phyloP scores from a whole-genome alignment of 139 green algal genomes.

The Chlorella sorokiniana region DNA sequence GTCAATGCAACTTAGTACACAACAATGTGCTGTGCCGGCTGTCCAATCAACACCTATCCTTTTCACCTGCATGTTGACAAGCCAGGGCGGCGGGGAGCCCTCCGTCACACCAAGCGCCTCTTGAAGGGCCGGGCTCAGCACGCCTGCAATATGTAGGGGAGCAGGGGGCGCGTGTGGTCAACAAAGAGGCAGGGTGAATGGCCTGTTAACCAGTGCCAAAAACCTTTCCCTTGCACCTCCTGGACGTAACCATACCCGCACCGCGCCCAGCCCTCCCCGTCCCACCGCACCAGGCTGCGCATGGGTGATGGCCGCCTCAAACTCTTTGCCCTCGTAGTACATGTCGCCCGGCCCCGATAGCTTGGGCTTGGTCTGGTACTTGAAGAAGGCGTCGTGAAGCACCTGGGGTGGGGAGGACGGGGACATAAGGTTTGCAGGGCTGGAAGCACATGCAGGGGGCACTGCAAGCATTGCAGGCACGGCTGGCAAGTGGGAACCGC shows the following conservation, averaged over 20 bases:
- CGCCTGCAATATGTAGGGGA: slow-evolving; percentile 34
- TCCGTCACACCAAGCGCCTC: slow-evolving; percentile 88
- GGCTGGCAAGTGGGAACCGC: not conserved
- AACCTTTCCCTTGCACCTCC: not conserved
- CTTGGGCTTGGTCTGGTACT: slow-evolving; percentile 94
- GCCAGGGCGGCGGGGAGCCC: slow-evolving; percentile 87
- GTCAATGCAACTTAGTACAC: not conserved
- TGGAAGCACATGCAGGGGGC: not conserved
- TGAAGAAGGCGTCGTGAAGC: slow-evolving; percentile 99
- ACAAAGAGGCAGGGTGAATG: not conserved
- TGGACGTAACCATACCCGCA: not conserved
- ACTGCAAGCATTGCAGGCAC: not conserved
- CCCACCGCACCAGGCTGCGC: slow-evolving; percentile 27
- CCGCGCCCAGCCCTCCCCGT: not conserved
- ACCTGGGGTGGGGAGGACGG: slow-evolving; percentile 41
- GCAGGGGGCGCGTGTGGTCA: not conserved
- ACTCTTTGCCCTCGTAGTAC: slow-evolving; percentile 98
- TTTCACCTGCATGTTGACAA: slow-evolving; percentile 89
- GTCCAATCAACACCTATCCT: not conserved
- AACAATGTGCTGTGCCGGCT: not conserved
- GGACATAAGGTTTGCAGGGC: not conserved
- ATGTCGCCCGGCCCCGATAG: slow-evolving; percentile 87
- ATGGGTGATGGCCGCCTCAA: slow-evolving; percentile 52
- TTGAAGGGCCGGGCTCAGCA: slow-evolving; percentile 75
- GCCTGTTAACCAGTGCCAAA: not conserved